phyloP scores from a whole-genome alignment of 1,139 yeast species.

The Debaryomyces coudertii region DNA sequence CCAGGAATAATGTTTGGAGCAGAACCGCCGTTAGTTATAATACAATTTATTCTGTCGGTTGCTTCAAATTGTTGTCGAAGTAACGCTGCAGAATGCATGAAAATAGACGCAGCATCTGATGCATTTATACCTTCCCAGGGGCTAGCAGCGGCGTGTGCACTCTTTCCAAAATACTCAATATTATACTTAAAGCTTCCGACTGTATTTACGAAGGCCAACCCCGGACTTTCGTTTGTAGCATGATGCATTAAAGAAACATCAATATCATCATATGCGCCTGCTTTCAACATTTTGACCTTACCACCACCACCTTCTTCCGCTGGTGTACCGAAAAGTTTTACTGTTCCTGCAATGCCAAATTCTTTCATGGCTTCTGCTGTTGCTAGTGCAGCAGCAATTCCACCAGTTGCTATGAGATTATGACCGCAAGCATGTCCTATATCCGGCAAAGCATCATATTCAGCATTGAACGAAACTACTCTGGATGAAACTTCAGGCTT shows the following conservation, averaged over 20 bases:
- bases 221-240: conserved; percentile 11
- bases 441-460: conserved; percentile 25
- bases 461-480: conserved; percentile 17
- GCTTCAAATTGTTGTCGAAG: conserved; percentile 22
- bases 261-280: conserved; percentile 23
- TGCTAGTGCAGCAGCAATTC: conserved; percentile 19
- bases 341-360: conserved; percentile 22
- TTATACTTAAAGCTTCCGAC: conserved; percentile 15
- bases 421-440: conserved; percentile 31
- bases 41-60: conserved; percentile 21
- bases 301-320: conserved; percentile 30
- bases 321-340: conserved; percentile 26
- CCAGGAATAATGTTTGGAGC: conserved; percentile 22
- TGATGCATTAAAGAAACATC: conserved; percentile 26
- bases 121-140: conserved; percentile 26
- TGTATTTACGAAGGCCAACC: conserved; percentile 14
- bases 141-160: conserved; percentile 22
- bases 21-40: conserved; percentile 18
- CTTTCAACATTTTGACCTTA: conserved; percentile 20
- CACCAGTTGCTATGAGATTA: conserved; percentile 24
- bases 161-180: conserved; percentile 20
- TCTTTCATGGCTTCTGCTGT: conserved; percentile 20
- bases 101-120: conserved; percentile 21
- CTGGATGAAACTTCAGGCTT: not conserved
- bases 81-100: conserved; percentile 21